A percentile compares a stretch with the other conserved stretches of the same genome.
These are phyloP conservation scores for Amanita muscaria DNA, from an alignment of 768 basidiomycete genomes.

Conservation along the genomic window DNA sequence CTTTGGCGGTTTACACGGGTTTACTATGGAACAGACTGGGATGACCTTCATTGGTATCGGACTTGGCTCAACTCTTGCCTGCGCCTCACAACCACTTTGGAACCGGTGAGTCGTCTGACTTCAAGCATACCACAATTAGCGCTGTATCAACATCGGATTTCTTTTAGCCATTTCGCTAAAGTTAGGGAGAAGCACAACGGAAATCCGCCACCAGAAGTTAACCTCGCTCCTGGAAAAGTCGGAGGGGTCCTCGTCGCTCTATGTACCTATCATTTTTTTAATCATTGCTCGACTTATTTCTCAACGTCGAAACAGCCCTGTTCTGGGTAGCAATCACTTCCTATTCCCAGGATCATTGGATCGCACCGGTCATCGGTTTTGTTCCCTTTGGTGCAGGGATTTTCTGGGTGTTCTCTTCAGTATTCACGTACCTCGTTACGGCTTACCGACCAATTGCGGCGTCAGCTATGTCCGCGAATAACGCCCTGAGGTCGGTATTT, in stretches of 20 bases:
- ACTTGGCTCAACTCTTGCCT: constrained; percentile 39
- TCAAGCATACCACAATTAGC: not conserved
- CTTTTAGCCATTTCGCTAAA: constrained; percentile 27
- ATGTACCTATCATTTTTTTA: constrained; percentile 40
- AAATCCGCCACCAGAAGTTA: constrained; percentile 53
- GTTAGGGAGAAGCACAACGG: constrained; percentile 32
- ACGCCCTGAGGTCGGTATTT: constrained; percentile 50
- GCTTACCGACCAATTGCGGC: constrained; percentile 59
- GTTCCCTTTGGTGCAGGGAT: constrained; percentile 56
- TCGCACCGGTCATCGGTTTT: constrained; percentile 55
- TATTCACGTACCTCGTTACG: constrained; percentile 66
- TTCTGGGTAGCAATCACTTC: constrained; percentile 58
- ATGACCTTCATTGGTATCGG: constrained; percentile 56
- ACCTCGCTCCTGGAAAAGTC: constrained; percentile 56
- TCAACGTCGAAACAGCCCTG: constrained; percentile 30
- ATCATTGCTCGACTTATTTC: constrained; percentile 36
- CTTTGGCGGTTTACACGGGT: constrained; percentile 38
- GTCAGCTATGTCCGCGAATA: constrained; percentile 61
- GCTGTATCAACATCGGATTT: too few relatives aligned
- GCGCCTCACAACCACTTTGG: constrained; percentile 45
- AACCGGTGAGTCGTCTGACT: constrained; percentile 33
- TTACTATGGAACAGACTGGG: constrained; percentile 43
- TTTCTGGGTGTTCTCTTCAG: constrained; percentile 63
- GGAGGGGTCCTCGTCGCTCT: constrained; percentile 62
- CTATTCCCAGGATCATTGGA: constrained; percentile 45